These are phyloP conservation scores for Juncus effusus DNA, from an alignment of 176 grass and related monocot species.

Conservation along the genomic window DNA sequence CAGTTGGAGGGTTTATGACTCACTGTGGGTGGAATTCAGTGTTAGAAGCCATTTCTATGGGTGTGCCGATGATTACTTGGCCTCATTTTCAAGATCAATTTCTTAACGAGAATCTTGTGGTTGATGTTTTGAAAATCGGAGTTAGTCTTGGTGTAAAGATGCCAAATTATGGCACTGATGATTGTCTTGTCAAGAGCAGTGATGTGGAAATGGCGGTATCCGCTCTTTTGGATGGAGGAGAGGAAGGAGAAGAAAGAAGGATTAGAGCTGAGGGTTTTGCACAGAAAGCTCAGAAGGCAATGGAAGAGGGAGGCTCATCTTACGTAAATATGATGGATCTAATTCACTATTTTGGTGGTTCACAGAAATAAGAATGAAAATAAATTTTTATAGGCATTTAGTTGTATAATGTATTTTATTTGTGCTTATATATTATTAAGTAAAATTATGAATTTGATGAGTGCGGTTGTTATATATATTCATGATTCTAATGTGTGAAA, in stretches of 20 bases:
- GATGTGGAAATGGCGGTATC: slow-evolving; percentile 26
- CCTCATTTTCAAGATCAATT: slow-evolving; percentile 46
- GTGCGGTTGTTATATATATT: no score
- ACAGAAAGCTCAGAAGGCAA: slow-evolving; percentile 28
- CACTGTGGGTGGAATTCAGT: slow-evolving; percentile 64
- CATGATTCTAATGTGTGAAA: no score
- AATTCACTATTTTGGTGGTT: slow-evolving; percentile 28
- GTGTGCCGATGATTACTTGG: slow-evolving; percentile 54
- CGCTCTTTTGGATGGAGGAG: slow-evolving; percentile 31
- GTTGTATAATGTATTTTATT: no score
- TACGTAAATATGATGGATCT: slow-evolving; percentile 30
- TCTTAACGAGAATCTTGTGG: slow-evolving; percentile 38
- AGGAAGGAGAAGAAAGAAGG: slow-evolving; percentile 34
- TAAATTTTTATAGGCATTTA: background rate
- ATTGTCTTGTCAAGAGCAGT: slow-evolving; percentile 19
- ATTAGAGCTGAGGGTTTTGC: slow-evolving; percentile 21
- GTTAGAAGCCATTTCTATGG: slow-evolving; percentile 39
- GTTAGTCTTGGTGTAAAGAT: slow-evolving; percentile 34
- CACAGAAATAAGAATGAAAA: slow-evolving; percentile 7
- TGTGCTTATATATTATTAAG: no score
- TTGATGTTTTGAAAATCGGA: slow-evolving; percentile 45
- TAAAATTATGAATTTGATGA: no score
- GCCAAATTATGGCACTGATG: slow-evolving; percentile 18
- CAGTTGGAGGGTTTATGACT: slow-evolving; percentile 45
- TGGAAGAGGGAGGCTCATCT: slow-evolving; percentile 53